Percentiles rank a stretch among this genome's conserved stretches.
Evolutionary conservation across 805 yeast genomes (phyloP).

Genomic region (Yamadazyma insecticola): DNA sequence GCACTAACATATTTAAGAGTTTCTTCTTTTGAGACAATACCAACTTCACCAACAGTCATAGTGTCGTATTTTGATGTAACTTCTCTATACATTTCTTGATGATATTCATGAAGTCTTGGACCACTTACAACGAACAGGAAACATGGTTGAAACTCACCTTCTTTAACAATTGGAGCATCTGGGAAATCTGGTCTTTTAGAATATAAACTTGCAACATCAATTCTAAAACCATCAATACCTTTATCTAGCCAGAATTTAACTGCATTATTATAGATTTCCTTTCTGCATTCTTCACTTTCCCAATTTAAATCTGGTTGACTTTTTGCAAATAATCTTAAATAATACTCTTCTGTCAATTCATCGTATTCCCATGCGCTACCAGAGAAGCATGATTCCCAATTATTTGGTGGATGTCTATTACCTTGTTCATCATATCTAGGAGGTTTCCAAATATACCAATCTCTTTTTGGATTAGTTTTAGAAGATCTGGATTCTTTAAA

Average conservation of each 20-base stretch:
- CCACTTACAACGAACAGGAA: constrained; percentile 36
- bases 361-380: constrained; percentile 58
- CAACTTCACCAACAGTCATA: constrained; percentile 58
- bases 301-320: constrained; percentile 60
- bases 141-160: constrained; percentile 37
- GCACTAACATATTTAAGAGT: constrained; percentile 41
- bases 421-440: constrained; percentile 44
- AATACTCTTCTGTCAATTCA: constrained; percentile 50
- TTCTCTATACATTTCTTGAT: constrained; percentile 44
- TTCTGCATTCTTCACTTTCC: constrained; percentile 42
- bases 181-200: constrained; percentile 42
- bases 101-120: constrained; percentile 56
- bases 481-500: constrained; percentile 52
- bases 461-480: constrained; percentile 50
- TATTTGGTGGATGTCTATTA: constrained; percentile 51
- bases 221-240: constrained; percentile 58
- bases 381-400: constrained; percentile 51
- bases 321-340: constrained; percentile 48
- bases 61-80: constrained; percentile 44
- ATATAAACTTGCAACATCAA: constrained; percentile 52
- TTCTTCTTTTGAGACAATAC: constrained; percentile 37
- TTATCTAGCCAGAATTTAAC: constrained; percentile 50
- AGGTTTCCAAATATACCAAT: constrained; percentile 59
- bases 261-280: constrained; percentile 43
- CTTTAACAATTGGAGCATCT: constrained; percentile 47